Conservation (phyloP, 805 yeast species). For the Schizosaccharomyces pombe region DNA sequence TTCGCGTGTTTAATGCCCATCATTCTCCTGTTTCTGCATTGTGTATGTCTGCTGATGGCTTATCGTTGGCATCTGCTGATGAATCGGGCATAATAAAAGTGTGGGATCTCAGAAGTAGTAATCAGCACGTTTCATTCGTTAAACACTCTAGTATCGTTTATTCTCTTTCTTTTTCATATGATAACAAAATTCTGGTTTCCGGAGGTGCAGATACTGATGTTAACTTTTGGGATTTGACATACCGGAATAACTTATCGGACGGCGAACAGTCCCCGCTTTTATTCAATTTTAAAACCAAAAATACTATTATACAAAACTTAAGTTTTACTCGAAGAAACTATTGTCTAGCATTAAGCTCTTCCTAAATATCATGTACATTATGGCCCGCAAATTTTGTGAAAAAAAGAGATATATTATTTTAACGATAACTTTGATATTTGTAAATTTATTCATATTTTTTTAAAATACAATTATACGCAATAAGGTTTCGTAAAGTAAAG, state of each 20-base stretch:
- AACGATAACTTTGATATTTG: too few relatives aligned
- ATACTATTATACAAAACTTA: constrained; percentile 80
- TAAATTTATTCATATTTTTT: too few relatives aligned
- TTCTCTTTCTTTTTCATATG: constrained; percentile 62
- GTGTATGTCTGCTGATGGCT: constrained; percentile 88
- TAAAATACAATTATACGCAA: too few relatives aligned
- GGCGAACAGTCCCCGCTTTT: not conserved
- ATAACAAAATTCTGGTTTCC: constrained; percentile 70
- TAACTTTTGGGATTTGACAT: constrained; percentile 78
- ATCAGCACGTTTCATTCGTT: constrained; percentile 67
- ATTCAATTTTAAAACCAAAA: constrained; percentile 41
- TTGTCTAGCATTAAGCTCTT: not conserved
- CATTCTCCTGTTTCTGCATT: constrained; percentile 62
- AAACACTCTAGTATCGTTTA: constrained; percentile 78
- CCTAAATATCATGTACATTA: too few relatives aligned
- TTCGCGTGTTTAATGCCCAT: constrained; percentile 79
- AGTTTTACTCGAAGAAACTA: constrained; percentile 77
- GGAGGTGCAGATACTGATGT: constrained; percentile 85
- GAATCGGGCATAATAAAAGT: constrained; percentile 72
- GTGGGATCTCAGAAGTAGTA: constrained; percentile 88
- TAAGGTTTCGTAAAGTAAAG: too few relatives aligned
- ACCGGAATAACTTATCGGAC: constrained; percentile 12
- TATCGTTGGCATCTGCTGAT: constrained; percentile 88
- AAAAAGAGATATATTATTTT: too few relatives aligned
- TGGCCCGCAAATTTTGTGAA: too few relatives aligned